Percentiles rank a stretch among this genome's conserved stretches.
phyloP scores from a whole-genome alignment of 352 stramenopile species.

The Phytophthora chlamydospora region DNA sequence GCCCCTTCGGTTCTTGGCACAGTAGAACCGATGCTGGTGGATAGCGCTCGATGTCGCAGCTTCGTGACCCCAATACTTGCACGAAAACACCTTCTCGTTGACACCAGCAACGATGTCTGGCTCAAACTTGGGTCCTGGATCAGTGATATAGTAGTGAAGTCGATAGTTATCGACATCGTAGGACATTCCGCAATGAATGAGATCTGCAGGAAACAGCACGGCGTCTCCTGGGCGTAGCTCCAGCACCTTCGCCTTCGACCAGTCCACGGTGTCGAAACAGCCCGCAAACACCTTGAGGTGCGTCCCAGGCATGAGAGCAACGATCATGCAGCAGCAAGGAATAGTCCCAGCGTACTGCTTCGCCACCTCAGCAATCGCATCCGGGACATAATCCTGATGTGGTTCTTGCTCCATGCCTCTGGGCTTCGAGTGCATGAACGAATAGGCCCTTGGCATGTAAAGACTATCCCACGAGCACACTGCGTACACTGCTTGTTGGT shows the following conservation, averaged over 20 bases:
- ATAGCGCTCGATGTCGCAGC: neutral
- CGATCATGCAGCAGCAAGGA: neutral
- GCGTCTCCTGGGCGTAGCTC: neutral
- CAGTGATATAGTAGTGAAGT: constrained; percentile 1
- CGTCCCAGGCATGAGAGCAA: neutral
- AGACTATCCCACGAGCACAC: no score
- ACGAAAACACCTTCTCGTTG: neutral
- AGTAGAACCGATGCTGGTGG: neutral
- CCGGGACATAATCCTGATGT: neutral
- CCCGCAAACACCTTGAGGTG: constrained; percentile 3
- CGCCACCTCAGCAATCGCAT: neutral
- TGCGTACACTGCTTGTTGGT: no score
- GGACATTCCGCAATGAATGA: constrained; percentile 4
- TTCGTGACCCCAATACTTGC: neutral
- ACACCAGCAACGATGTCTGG: constrained; percentile 4
- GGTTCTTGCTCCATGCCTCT: neutral
- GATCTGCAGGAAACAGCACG: neutral
- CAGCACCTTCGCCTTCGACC: neutral
- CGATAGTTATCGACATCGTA: neutral
- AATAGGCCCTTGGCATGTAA: no score
- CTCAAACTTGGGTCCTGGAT: neutral
- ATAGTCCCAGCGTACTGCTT: neutral
- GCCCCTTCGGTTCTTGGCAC: neutral
- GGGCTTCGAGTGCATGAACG: constrained; percentile 2
- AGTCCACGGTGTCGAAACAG: neutral